A percentile compares a stretch with the other conserved stretches of the same genome.
Evolutionary conservation across 2,329 filamentous ascomycete genomes (phyloP).

Genomic region (Aspergillus luchuensis): DNA sequence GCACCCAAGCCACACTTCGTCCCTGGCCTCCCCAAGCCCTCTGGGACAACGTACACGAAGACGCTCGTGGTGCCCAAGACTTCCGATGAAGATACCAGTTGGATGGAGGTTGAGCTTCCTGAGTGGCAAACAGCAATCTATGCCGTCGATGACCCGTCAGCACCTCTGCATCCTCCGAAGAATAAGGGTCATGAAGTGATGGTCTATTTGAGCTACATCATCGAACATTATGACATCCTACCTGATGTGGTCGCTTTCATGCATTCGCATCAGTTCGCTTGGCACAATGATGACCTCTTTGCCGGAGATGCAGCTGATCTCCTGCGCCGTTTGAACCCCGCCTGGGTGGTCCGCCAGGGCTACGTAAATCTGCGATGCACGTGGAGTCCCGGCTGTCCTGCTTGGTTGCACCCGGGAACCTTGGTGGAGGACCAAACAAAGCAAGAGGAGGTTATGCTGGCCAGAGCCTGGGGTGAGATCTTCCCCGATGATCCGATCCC

Average conservation of each 20-base stretch:
- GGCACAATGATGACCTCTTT: constrained; percentile 62
- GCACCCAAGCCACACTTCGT: constrained; percentile 36
- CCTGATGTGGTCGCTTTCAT: constrained; percentile 63
- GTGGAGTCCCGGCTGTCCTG: constrained; percentile 60
- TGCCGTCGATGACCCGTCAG: constrained; percentile 54
- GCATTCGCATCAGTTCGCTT: constrained; percentile 58
- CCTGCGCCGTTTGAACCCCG: constrained; percentile 54
- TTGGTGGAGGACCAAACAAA: constrained; percentile 45
- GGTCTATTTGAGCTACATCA: constrained; percentile 64
- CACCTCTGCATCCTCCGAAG: constrained; percentile 54
- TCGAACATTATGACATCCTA: constrained; percentile 62
- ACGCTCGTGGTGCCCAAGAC: constrained; percentile 57
- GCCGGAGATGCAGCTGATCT: constrained; percentile 54
- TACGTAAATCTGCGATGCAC: constrained; percentile 64
- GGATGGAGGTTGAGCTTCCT: constrained; percentile 57
- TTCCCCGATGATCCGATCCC: constrained; percentile 50
- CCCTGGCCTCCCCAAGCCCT: constrained; percentile 44
- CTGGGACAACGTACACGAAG: constrained; percentile 55
- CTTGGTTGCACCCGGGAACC: constrained; percentile 56
- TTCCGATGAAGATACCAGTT: constrained; percentile 54
- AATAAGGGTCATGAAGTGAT: constrained; percentile 67
- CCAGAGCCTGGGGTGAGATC: constrained; percentile 50
- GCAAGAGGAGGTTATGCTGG: constrained; percentile 51
- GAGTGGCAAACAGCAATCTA: constrained; percentile 54
- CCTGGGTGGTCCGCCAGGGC: constrained; percentile 54